Evolutionary conservation across 139 green algal genomes (phyloP).

Genomic region (Coelastrella sp.): DNA sequence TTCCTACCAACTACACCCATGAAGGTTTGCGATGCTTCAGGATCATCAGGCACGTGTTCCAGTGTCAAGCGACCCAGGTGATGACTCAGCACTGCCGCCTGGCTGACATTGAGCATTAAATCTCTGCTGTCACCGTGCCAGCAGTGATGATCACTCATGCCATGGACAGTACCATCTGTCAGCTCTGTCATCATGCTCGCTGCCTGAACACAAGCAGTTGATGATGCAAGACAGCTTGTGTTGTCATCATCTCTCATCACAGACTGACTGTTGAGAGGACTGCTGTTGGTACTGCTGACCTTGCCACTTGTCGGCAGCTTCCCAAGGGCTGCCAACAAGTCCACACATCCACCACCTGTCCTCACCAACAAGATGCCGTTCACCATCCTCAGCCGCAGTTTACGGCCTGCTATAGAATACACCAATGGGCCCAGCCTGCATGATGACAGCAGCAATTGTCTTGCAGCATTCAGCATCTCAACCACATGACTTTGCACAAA

Average conservation of each 20-base stretch:
- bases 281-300: constrained; percentile 3
- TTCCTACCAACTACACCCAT: no score
- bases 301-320: neutral
- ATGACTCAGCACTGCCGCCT: neutral
- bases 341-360: constrained; percentile 10
- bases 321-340: neutral
- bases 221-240: neutral
- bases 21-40: no score
- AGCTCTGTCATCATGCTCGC: neutral
- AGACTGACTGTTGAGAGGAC: neutral
- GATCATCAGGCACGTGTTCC: neutral
- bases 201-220: no score
- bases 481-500: no score
- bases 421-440: neutral
- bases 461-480: no score
- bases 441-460: neutral
- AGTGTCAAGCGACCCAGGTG: neutral
- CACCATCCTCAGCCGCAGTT: constrained; percentile 10
- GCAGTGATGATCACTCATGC: neutral
- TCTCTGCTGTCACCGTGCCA: neutral
- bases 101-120: neutral
- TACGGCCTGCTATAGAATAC: constrained; percentile 20
- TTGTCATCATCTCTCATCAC: neutral
- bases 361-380: constrained; percentile 31
- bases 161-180: neutral